A percentile compares a stretch with the other conserved stretches of the same genome.
phyloP scores from a whole-genome alignment of 169 alveolate genomes.

The Plasmodium adleri region DNA sequence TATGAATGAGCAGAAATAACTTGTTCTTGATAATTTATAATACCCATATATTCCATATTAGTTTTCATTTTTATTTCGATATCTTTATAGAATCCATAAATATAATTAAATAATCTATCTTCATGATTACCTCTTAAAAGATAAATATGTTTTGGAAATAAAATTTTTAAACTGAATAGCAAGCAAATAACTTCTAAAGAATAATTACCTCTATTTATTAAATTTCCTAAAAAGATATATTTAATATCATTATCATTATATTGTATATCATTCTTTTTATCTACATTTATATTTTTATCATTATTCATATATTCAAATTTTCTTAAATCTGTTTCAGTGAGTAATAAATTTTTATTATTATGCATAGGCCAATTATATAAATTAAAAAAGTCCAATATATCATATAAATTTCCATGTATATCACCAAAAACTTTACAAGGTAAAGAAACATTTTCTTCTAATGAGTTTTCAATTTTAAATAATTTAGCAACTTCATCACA shows the following conservation, averaged over 20 bases:
- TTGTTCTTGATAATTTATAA: constrained; percentile 34
- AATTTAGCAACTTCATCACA: constrained; percentile 79
- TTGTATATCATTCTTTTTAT: neutral
- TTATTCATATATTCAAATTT: constrained; percentile 7
- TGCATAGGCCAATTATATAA: constrained; percentile 85
- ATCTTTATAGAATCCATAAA: constrained; percentile 94
- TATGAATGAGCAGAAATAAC: constrained; percentile 86
- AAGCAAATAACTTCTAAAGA: constrained; percentile 92
- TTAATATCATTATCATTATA: constrained; percentile 55
- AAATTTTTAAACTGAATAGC: constrained; percentile 91
- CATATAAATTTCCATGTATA: constrained; percentile 77
- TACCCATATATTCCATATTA: constrained; percentile 86
- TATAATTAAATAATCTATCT: constrained; percentile 93
- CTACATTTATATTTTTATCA: neutral
- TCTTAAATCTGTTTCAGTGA: neutral
- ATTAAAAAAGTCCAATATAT: constrained; percentile 80
- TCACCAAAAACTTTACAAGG: constrained; percentile 80
- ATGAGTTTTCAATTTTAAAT: constrained; percentile 77
- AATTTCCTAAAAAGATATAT: constrained; percentile 93
- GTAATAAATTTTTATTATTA: constrained; percentile 2
- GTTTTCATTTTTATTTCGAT: constrained; percentile 89
- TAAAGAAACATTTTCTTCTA: constrained; percentile 70
- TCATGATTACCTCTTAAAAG: constrained; percentile 96
- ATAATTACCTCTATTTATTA: constrained; percentile 94
- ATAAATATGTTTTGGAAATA: constrained; percentile 93